Percentiles rank a stretch among this genome's conserved stretches.
Evolutionary conservation across 306 rosid genomes (phyloP).

Genomic region (Begonia fuchsioides): DNA sequence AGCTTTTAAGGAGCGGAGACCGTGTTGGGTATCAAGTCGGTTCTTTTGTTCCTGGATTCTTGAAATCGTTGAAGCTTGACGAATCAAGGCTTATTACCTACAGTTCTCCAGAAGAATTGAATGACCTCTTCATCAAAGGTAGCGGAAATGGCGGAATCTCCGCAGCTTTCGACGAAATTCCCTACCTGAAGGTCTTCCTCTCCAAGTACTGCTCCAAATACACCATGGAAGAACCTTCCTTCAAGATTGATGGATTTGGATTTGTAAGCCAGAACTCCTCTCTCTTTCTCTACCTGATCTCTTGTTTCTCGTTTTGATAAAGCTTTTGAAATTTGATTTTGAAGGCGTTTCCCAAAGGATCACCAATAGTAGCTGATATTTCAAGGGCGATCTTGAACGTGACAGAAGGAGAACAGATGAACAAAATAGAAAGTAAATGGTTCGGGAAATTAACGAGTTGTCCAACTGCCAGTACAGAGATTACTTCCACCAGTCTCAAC

Average conservation of each 20-base stretch:
- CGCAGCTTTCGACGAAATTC: constrained; percentile 35
- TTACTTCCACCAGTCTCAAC: constrained; percentile 16
- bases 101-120: constrained; percentile 17
- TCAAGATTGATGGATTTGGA: constrained; percentile 39
- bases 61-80: constrained; percentile 19
- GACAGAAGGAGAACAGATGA: constrained; percentile 8
- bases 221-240: constrained; percentile 24
- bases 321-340: background rate
- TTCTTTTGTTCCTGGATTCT: constrained; percentile 25
- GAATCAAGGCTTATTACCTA: constrained; percentile 22
- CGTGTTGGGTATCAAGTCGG: constrained; percentile 28
- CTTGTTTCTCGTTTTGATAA: background rate
- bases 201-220: constrained; percentile 30
- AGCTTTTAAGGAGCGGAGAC: constrained; percentile 18
- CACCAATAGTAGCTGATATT: constrained; percentile 14
- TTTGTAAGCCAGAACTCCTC: constrained; percentile 31
- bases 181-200: constrained; percentile 20
- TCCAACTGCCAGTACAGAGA: background rate
- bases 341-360: constrained; percentile 16
- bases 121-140: constrained; percentile 28
- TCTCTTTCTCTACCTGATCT: background rate
- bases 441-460: background rate
- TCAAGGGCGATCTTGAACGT: constrained; percentile 12
- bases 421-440: constrained; percentile 8
- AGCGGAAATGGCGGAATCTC: constrained; percentile 31